Base-by-base conservation (phyloP, 371 early-diverging fungal species). In the Haplosporangium sp. region DNA sequence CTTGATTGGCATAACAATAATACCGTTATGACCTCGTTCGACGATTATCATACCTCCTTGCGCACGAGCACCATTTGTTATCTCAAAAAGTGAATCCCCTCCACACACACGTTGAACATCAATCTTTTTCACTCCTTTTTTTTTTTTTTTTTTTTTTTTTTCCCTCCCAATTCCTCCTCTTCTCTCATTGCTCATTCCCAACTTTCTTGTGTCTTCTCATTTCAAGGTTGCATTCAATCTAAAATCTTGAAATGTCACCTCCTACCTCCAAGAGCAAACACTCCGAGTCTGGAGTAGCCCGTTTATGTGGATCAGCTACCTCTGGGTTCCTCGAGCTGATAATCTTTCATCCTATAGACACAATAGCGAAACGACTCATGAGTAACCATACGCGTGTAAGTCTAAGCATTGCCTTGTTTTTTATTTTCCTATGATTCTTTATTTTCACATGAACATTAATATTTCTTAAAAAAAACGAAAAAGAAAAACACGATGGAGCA, bases 341-440 rank as follows among this genome's bases (percentile, higher is more conserved):
- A 68, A 90, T 94, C 64, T 98, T 98, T 93, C 99, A 98, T 86
- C 99, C 99, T 55, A 95, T 98, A 57, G 99, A 98, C 88, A 98
- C 99, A 1, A 93, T 98, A 34, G 97, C 99, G 66, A 98, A 98
- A 90, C 93, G 99, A 65, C 92, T 98, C 77, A 98, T 98, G 99
- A 95, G 92, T 87, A 95, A 95, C 88, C 93, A 94, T 71, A 86
- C 85, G 68, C 91, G 92, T 85, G 95, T 94, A 86, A 63, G 82
- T 72, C n/a, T 4, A 56, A 27, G 27, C n/a, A 4, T 52, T 64
- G 44, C 8, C 10, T 34, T 39, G 34, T 39, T 37, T 45, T 9
- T 53, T 44, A 27, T 27, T 27, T 27, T 27, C 1, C 27, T 27
- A 27, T 27, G 27, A 27, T 27, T 27, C 27, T 27, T 27, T 27